phyloP scores from a whole-genome alignment of 768 basidiomycete genomes.

The Boletus patriciae region DNA sequence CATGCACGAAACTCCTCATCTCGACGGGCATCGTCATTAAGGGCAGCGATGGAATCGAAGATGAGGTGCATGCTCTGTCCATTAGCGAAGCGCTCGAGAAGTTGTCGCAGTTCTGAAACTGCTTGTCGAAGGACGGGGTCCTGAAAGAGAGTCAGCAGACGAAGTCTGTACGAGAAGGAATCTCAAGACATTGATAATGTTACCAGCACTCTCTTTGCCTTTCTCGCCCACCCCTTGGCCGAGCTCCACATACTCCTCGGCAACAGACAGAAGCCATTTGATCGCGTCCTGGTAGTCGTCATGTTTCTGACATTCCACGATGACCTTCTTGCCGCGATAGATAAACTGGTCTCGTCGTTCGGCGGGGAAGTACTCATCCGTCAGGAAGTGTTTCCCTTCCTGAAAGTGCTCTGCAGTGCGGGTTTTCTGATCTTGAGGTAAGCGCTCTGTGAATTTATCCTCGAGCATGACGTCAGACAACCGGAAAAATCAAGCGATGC shows the following conservation, averaged over 20 bases:
- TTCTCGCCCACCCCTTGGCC: constrained; percentile 42
- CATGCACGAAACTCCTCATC: constrained; percentile 76
- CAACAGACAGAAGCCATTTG: constrained; percentile 64
- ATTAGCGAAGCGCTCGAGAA: constrained; percentile 92
- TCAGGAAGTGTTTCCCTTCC: constrained; percentile 63
- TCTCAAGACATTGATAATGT: constrained; percentile 15
- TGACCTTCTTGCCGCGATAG: constrained; percentile 89
- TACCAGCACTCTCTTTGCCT: constrained; percentile 28
- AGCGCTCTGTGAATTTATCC: constrained; percentile 49
- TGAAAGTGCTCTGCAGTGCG: constrained; percentile 52
- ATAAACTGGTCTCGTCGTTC: constrained; percentile 92
- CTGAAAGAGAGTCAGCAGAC: constrained; percentile 31
- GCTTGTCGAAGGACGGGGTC: constrained; percentile 59
- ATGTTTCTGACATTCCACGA: constrained; percentile 92
- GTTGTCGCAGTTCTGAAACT: constrained; percentile 63
- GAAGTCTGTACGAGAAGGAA: not conserved
- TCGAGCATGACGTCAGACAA: constrained; percentile 17
- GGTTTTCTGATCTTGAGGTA: constrained; percentile 71
- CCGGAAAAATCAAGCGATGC: not conserved
- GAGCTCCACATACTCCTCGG: constrained; percentile 62
- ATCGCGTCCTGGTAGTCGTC: constrained; percentile 83
- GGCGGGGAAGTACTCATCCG: constrained; percentile 85
- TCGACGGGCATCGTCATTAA: constrained; percentile 71
- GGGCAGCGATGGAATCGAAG: constrained; percentile 64
- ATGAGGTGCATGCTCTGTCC: constrained; percentile 63